phyloP scores from a whole-genome alignment of 2,329 filamentous ascomycete genomes.

The Nemania sp. region DNA sequence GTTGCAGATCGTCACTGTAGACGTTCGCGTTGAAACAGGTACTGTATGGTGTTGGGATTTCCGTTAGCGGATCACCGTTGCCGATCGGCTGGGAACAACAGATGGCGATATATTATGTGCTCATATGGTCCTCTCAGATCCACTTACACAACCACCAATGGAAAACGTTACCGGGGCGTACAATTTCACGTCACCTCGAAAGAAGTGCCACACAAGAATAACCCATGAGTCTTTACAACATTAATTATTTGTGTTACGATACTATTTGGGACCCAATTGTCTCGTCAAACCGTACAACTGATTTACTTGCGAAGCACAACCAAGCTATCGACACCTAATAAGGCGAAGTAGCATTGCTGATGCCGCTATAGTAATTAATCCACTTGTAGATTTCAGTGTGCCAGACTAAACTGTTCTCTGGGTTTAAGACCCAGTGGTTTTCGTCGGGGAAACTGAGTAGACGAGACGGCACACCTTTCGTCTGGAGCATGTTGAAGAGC shows the following conservation, averaged over 20 bases:
- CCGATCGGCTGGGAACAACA: neutral
- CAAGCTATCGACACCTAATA: conserved; percentile 36
- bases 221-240: conserved; percentile 7
- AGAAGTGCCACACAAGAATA: neutral
- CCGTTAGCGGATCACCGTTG: conserved; percentile 1
- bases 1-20: conserved; percentile 9
- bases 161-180: no score
- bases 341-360: conserved; percentile 48
- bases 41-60: conserved; percentile 5
- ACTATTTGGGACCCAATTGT: conserved; percentile 21
- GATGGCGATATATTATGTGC: neutral
- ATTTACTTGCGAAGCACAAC: conserved; percentile 4
- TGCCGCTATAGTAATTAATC: conserved; percentile 68
- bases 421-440: conserved; percentile 78
- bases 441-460: conserved; percentile 79
- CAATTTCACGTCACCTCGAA: no score
- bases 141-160: no score
- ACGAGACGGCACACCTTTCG: conserved; percentile 71
- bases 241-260: conserved; percentile 23
- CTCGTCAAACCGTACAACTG: neutral
- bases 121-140: neutral
- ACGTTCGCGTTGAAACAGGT: conserved; percentile 18
- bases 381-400: conserved; percentile 75
- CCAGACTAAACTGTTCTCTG: conserved; percentile 77
- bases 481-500: conserved; percentile 77